Evolutionary conservation across 2,329 filamentous ascomycete genomes (phyloP), one percentile per base, ranked within the genome.

Genomic region (Hortaea sp.): DNA sequence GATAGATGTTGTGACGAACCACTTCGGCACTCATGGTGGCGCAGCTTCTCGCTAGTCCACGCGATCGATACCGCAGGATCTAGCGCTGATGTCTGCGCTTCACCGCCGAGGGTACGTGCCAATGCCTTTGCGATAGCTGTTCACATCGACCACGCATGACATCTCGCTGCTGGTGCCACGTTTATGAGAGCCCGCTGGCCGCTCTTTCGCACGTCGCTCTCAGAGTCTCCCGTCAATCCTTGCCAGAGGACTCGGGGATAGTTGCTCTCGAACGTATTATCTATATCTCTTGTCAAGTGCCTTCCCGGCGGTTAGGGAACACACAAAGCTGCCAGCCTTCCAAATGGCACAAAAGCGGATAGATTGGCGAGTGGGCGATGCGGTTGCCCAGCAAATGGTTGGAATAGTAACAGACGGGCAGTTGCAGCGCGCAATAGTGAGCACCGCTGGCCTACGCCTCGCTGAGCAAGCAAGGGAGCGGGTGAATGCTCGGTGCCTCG

Each of bases 111-210:
- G 57, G 52, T 52, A 53, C 45, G 58, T 63, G 52, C 59, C 63
- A 53, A 64, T 62, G 51, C 63, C 62, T 58, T 57, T 63, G 53
- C 58, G 61, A 59, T 57, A 53, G 49, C 52, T 54, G 44, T 60
- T 55, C 50, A 53, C 52, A 48, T 54, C 50, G 35, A 51, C 50
- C 52, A 50, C 57, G 55, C 56, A 57, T 57, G 56, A 60, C 60
- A 63, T 63, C 40, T 29, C 40, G 40, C 37, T 39, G 32, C 32
- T 35, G 4, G 32, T 9, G 32, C 32, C 32, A 35, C 32, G 32
- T n/a, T 35, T 9, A 35, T 35, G 32, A 35, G 7, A n/a, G 32
- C 32, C 32, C 9, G 9, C 32, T n/a, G 9, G 32, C 32, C n/a
- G 32, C 32, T 35, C 32, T 35, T 35, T 2, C 32, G n/a, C 20